Evolutionary conservation across 768 basidiomycete genomes (phyloP), one percentile per base, ranked within the genome.

Genomic region (Tricholoma bakamatsutake): DNA sequence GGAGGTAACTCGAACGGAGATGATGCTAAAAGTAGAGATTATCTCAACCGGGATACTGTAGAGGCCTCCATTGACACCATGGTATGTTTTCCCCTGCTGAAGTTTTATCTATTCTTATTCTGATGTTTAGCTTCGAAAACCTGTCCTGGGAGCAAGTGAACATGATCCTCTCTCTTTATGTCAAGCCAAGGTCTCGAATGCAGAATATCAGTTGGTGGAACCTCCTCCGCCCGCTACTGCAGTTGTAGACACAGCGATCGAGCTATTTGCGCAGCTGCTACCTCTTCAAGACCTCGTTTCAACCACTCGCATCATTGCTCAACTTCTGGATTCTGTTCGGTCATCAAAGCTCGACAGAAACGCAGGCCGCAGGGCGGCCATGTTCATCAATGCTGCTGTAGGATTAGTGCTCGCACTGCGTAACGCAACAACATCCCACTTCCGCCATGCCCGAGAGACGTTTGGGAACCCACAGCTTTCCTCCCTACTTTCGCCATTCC

Each of bases 291-390:
- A 90, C 60, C 69, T 84, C 2, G 55, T 76, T 2, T 76, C 83
- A 0, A 81, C 80, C 9, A 72, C 76, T 1, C 81, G 81, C 21
- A 75, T 78, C 11, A 70, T 90, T 24, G 75, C 73, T 0, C 79
- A 82, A 56, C 74, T 93, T 30, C 64, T 87, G 4, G 87, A 88
- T 33, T 83, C 76, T 17, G 79, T 83, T 1, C 78, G 80, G 17
- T 93, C 93, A 1, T 74, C 82, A 2, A 93, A 88, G 66, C 76
- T 93, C 10, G 95, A 98, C 49, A 87, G 82, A 69, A 98, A 97
- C 64, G 77, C 83, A 0, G 95, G 94, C 0, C 76, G 96, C 17
- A 90, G 86, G 64, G 84, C 89, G 7, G 95, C 96, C 0, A 85
- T 94, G 0, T 72, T 83, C 4, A 79, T 93, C 58, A 98, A 98